Percentiles rank a stretch among this genome's conserved stretches.
phyloP scores from a whole-genome alignment of 495 filamentous ascomycete genomes.

The Tuber calosporum region DNA sequence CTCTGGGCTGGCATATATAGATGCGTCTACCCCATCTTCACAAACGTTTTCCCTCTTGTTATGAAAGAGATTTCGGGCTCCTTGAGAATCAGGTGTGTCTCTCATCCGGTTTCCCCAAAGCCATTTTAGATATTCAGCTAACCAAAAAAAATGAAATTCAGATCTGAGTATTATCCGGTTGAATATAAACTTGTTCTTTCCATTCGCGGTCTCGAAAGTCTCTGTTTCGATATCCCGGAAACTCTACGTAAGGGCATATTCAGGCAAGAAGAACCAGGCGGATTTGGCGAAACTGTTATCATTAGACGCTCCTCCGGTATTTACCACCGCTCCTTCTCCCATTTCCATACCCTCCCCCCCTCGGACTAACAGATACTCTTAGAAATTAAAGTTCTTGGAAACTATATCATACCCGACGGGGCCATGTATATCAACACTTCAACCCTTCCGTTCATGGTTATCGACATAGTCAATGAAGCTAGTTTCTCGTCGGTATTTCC shows the following conservation, averaged over 20 bases:
- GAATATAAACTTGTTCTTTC: background rate
- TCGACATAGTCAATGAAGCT: background rate
- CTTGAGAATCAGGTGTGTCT: background rate
- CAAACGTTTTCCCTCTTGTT: background rate
- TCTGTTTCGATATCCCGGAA: background rate
- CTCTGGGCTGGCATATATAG: background rate
- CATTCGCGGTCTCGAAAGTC: background rate
- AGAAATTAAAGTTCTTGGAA: background rate
- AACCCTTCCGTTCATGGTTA: background rate
- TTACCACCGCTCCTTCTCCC: background rate
- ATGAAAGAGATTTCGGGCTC: background rate
- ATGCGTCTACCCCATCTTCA: background rate
- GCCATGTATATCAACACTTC: background rate
- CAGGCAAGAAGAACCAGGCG: background rate
- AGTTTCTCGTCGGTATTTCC: background rate
- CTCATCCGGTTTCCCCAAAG: background rate
- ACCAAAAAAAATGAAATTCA: background rate
- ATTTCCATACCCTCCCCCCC: background rate
- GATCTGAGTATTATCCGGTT: background rate
- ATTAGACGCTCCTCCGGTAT: background rate
- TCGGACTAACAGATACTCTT: background rate
- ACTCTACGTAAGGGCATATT: background rate
- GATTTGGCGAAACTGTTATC: background rate
- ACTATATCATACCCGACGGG: background rate
- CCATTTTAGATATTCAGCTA: background rate